phyloP scores from a whole-genome alignment of 352 stramenopile species.

The Peronospora farinosa region DNA sequence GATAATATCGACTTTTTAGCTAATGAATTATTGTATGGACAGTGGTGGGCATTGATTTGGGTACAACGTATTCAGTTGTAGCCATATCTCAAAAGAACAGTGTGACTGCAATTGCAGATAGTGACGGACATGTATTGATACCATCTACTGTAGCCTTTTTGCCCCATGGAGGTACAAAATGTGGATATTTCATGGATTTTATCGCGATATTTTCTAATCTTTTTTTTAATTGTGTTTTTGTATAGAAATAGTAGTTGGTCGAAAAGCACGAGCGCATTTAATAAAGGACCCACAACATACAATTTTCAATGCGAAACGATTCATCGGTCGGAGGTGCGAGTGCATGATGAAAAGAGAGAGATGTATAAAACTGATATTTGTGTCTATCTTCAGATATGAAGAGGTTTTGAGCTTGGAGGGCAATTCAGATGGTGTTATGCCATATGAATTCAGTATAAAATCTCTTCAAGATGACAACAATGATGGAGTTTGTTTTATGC shows the following conservation, averaged over 20 bases:
- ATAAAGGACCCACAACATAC: conserved; percentile 53
- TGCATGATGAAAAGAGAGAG: background rate
- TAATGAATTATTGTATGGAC: conserved; percentile 2
- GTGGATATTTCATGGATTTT: background rate
- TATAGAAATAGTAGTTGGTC: conserved; percentile 43
- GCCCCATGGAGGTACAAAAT: conserved; percentile 33
- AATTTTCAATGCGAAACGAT: conserved; percentile 75
- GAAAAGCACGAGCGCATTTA: conserved; percentile 37
- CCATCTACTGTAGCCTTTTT: conserved; percentile 67
- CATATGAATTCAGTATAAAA: conserved; percentile 48
- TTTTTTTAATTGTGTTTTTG: background rate
- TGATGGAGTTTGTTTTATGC: conserved; percentile 42
- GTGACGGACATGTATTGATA: conserved; percentile 39
- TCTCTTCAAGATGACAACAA: conserved; percentile 5
- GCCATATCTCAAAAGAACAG: conserved; percentile 59
- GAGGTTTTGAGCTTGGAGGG: conserved; percentile 20
- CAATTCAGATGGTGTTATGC: conserved; percentile 10
- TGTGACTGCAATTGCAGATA: conserved; percentile 57
- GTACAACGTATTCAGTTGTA: conserved; percentile 75
- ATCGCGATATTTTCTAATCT: background rate
- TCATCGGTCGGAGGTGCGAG: conserved; percentile 47
- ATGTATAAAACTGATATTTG: background rate
- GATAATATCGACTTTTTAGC: background rate
- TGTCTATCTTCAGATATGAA: conserved; percentile 21
- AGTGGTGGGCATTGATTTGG: conserved; percentile 68